A percentile compares a stretch with the other conserved stretches of the same genome.
Evolutionary conservation across 2,329 filamentous ascomycete species (phyloP).

Genomic region (Colletotrichum sp.): DNA sequence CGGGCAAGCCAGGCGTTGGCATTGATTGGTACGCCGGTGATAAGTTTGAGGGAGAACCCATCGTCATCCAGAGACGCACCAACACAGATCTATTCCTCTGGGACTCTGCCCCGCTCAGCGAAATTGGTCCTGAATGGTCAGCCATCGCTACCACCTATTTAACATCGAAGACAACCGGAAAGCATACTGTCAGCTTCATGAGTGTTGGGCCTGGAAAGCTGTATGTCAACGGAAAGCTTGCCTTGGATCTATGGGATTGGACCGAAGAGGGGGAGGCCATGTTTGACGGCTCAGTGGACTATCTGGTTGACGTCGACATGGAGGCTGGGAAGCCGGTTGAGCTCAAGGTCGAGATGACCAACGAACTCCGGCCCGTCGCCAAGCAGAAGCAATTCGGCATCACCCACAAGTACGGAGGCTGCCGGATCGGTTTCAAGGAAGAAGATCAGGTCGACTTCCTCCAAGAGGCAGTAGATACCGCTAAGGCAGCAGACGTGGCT

Average conservation of each 20-base stretch:
- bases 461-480: slow-evolving; percentile 68
- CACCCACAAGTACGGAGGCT: slow-evolving; percentile 72
- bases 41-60: slow-evolving; percentile 62
- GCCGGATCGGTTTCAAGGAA: slow-evolving; percentile 74
- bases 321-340: slow-evolving; percentile 64
- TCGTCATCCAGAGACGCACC: slow-evolving; percentile 61
- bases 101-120: slow-evolving; percentile 67
- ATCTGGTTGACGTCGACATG: slow-evolving; percentile 65
- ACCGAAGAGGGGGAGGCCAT: slow-evolving; percentile 72
- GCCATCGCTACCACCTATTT: slow-evolving; percentile 66
- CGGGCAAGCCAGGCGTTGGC: slow-evolving; percentile 64
- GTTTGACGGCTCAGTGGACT: slow-evolving; percentile 72
- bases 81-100: slow-evolving; percentile 74
- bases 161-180: slow-evolving; percentile 62
- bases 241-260: slow-evolving; percentile 73
- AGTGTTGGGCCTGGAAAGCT: slow-evolving; percentile 69
- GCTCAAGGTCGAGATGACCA: slow-evolving; percentile 69
- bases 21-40: slow-evolving; percentile 71
- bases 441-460: slow-evolving; percentile 66
- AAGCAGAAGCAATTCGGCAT: slow-evolving; percentile 63
- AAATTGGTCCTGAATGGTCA: slow-evolving; percentile 68
- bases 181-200: slow-evolving; percentile 71
- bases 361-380: slow-evolving; percentile 64
- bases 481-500: slow-evolving; percentile 68
- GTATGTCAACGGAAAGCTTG: slow-evolving; percentile 62